These are phyloP conservation scores for Rhododendron molle DNA, from an alignment of 148 eudicot genomes.

Conservation along the genomic window DNA sequence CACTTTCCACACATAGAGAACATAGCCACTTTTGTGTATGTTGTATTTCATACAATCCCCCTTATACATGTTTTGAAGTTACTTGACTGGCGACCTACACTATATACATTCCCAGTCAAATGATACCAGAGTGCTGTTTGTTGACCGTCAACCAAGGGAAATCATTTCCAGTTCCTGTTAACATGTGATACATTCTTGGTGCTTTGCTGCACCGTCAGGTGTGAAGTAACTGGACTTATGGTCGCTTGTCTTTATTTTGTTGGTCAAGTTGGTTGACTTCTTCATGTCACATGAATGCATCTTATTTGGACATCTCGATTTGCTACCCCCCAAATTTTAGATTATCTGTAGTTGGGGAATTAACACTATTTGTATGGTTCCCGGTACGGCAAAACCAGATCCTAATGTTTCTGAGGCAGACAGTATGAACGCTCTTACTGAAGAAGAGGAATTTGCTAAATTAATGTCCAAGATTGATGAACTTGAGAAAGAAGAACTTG, in stretches of 20 bases:
- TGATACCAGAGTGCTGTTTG: background rate
- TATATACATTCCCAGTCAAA: background rate
- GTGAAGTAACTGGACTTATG: background rate
- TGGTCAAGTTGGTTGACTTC: background rate
- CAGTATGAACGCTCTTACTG: conserved; percentile 23
- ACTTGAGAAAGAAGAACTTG: conserved; percentile 83
- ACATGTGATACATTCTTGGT: background rate
- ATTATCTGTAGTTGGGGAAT: background rate
- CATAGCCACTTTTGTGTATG: background rate
- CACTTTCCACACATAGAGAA: background rate
- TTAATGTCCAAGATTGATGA: conserved; percentile 64
- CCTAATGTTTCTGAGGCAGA: conserved; percentile 20
- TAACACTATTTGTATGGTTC: conserved; percentile 1
- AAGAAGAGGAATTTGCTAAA: conserved; percentile 56
- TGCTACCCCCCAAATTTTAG: background rate
- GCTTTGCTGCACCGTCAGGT: background rate
- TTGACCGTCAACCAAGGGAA: background rate
- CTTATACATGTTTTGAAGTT: background rate
- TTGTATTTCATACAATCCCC: background rate
- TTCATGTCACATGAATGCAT: background rate
- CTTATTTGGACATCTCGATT: background rate
- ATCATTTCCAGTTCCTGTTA: background rate
- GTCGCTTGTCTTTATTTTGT: background rate
- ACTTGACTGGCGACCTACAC: background rate
- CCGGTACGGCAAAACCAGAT: conserved; percentile 20